Percentiles rank a stretch among this genome's conserved stretches.
Conservation (phyloP, 208 protist genomes). For the Zelonia costaricensis region DNA sequence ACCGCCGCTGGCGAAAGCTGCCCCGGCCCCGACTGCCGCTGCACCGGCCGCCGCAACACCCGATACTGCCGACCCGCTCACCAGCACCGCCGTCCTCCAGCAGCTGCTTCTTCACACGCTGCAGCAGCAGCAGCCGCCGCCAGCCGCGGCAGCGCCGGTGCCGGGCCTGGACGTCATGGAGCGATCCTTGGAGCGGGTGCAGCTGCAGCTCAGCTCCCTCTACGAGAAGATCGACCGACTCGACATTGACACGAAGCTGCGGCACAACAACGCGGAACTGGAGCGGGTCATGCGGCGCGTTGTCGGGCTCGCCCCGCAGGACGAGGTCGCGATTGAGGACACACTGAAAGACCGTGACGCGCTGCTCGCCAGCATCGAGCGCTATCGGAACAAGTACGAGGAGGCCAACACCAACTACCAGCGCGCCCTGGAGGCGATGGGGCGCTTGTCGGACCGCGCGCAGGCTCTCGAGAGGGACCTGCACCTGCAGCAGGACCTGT, state of each 20-base stretch:
- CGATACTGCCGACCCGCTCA: background rate
- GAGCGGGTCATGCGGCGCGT: constrained; percentile 55
- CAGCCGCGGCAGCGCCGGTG: background rate
- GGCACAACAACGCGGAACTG: constrained; percentile 66
- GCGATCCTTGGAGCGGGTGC: constrained; percentile 44
- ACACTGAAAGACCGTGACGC: constrained; percentile 55
- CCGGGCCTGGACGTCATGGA: constrained; percentile 20
- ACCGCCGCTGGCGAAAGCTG: background rate
- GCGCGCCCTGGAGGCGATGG: constrained; percentile 65
- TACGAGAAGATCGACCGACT: constrained; percentile 73
- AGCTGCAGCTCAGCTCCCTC: constrained; percentile 52
- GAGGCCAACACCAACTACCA: constrained; percentile 73
- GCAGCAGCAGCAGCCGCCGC: constrained; percentile 14
- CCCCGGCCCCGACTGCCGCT: background rate
- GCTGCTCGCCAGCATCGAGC: constrained; percentile 68
- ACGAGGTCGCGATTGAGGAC: constrained; percentile 49
- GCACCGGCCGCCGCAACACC: background rate
- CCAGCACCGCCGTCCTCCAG: constrained; percentile 34
- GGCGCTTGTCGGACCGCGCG: constrained; percentile 55
- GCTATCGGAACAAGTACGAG: constrained; percentile 45
- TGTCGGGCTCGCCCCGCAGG: constrained; percentile 50
- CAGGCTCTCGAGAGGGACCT: constrained; percentile 58
- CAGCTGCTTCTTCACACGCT: constrained; percentile 52
- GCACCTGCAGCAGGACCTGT: constrained; percentile 52
- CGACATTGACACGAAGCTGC: constrained; percentile 49